phyloP scores from a whole-genome alignment of 2,329 filamentous ascomycete genomes.

The Byssochlamys sp. region DNA sequence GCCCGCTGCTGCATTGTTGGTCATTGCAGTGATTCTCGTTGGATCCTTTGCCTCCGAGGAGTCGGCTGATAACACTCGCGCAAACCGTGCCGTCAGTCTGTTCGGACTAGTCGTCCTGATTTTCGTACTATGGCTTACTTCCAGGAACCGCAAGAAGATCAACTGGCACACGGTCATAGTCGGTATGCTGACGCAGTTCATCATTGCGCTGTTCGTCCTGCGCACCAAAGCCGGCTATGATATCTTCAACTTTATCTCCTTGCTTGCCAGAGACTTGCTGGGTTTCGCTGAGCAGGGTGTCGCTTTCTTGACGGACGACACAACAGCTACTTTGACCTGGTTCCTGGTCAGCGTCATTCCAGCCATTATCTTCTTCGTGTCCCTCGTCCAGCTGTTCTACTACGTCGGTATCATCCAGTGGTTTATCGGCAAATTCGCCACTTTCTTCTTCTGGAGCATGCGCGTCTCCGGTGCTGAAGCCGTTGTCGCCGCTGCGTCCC shows the following conservation, averaged over 20 bases:
- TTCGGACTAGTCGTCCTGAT: constrained; percentile 69
- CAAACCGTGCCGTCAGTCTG: constrained; percentile 69
- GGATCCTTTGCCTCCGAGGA: constrained; percentile 68
- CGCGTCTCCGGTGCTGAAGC: constrained; percentile 82
- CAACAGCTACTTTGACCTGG: constrained; percentile 42
- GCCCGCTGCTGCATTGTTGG: constrained; percentile 52
- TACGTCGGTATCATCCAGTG: constrained; percentile 75
- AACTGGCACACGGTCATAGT: constrained; percentile 72
- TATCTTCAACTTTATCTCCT: constrained; percentile 83
- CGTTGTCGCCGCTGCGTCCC: constrained; percentile 84
- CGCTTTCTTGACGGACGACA: constrained; percentile 54
- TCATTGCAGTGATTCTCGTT: constrained; percentile 64
- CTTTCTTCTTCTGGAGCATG: constrained; percentile 85
- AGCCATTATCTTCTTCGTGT: constrained; percentile 91
- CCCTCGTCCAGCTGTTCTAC: constrained; percentile 78
- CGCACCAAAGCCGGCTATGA: constrained; percentile 71
- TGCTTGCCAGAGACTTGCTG: constrained; percentile 62
- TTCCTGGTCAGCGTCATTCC: constrained; percentile 77
- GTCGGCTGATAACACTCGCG: constrained; percentile 64
- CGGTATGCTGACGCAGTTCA: constrained; percentile 79
- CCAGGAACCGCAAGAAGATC: constrained; percentile 53
- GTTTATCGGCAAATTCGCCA: constrained; percentile 78
- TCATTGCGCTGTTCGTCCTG: constrained; percentile 80
- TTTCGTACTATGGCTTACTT: constrained; percentile 58
- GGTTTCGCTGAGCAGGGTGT: constrained; percentile 67